Base-by-base conservation (phyloP, 768 basidiomycete genomes). In the Sarcodon aspratus region DNA sequence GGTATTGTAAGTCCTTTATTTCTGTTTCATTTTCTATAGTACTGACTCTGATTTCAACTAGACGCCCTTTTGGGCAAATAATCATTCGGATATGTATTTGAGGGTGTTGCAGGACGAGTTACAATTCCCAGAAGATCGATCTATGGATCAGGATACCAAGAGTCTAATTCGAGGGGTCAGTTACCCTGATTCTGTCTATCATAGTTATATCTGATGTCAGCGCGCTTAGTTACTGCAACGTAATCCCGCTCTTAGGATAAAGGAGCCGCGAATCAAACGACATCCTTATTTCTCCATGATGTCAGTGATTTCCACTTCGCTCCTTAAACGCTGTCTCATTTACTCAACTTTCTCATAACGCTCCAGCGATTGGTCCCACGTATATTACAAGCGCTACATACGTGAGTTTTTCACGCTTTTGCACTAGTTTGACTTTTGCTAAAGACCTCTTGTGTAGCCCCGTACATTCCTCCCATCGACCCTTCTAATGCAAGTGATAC, bases 221-320 rank as follows among this genome's bases (percentile, higher is more conserved):
- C 31, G 27, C 43, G 12, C 32, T 27, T 57, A 94, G 92, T 74
- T 99, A 18, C 75, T 99, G 43, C 93, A 96, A 76, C 79, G 91
- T 54, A 87, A 94, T 61, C 96, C 96, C 50, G 80, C 78, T 8
- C 75, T 97, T 33, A 74, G 96, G 51, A 85, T 99, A 61, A 85
- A 83, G 51, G 94, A 97, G 63, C 90, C 93, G 38, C 79, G 90
- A 59, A 86, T 98, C 63, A 95, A 96, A 71, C 76, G 79, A 51
- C 92, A 95, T 66, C 86, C 86, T 5, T 98, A 98, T 69, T 96
- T 98, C 68, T 83, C 84, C 10, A 87, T 87, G 82, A 92, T 97
- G 82, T 88, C 59, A 55, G 85, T 72, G 9, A 31, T 40, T 44
- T 12, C 13, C 47, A 54, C 27, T 40, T 6, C 33, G 54, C 45